Conservation (phyloP, 352 stramenopile species). For the Pythium sukuiense region DNA sequence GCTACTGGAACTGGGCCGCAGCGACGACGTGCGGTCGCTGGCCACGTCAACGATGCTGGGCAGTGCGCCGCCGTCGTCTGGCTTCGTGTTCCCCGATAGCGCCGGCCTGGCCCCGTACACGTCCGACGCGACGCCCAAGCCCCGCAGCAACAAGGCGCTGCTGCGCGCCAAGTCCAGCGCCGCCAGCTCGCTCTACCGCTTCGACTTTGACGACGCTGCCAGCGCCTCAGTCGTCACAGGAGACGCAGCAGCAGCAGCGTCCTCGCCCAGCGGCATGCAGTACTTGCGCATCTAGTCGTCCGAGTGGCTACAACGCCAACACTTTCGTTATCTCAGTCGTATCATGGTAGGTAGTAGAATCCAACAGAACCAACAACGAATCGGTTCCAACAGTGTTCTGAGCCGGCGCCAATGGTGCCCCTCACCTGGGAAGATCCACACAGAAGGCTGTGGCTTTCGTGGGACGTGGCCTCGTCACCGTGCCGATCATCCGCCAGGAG, state of each 20-base stretch:
- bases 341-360: too few species aligned
- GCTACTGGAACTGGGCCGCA: slow-evolving; percentile 25
- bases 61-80: slow-evolving; percentile 6
- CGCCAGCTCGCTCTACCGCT: slow-evolving; percentile 21
- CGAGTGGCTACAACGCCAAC: not conserved
- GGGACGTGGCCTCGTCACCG: not conserved
- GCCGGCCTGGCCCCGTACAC: not conserved
- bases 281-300: not conserved
- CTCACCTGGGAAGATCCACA: too few species aligned
- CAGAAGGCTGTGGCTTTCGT: not conserved
- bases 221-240: not conserved
- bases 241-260: not conserved
- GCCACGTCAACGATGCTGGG: not conserved
- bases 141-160: slow-evolving; percentile 1
- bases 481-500: not conserved
- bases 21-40: slow-evolving; percentile 15
- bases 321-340: not conserved
- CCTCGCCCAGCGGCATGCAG: not conserved
- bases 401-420: too few species aligned
- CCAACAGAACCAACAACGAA: too few species aligned
- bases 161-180: slow-evolving; percentile 25
- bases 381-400: too few species aligned
- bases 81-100: slow-evolving; percentile 3
- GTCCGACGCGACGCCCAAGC: not conserved
- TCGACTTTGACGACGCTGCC: slow-evolving; percentile 7